Evolutionary conservation across 2,329 filamentous ascomycete species (phyloP), one percentile per base, ranked within the genome.

Genomic region (Nectriaceae sp.): DNA sequence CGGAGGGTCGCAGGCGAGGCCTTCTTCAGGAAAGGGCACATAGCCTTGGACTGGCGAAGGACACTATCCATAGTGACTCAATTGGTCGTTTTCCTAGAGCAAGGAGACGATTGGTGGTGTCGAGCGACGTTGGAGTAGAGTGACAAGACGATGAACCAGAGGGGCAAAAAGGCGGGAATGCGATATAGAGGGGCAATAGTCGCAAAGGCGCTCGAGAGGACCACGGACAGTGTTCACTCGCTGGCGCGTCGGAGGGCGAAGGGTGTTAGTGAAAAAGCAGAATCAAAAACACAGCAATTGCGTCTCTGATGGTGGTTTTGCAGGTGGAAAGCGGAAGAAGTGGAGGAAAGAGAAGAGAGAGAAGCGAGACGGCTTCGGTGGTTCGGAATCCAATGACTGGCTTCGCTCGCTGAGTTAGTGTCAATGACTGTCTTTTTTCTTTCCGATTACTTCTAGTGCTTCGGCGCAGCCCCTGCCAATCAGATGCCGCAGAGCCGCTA

Each of bases 21-120:
- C 75, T 92, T 90, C 79, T 92, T 93, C 72, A 99, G 79, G 76
- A 99, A 99, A 47, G 94, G 94, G 76, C 94, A 99, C 86, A 99
- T 88, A 69, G 89, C 85, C 80, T 92, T 91, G 70, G 92, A 97
- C 75, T 97, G 92, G 72, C 90, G 90, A 65, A 97, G 85, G 63
- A 97, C 85, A 65, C 89, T 83, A 80, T 99, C 94, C 94, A 99
- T 99, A 65, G 54, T 68, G 59, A 21, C 37, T 39, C 19, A 21
- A 39, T 39, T 21, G 19, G 37, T 5, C 5, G 18, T 21, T 39
- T 39, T 21, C 8, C 10, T 20, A 8, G 37, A 39, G 16, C 10
- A 8, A 21, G 5, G n/a, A 39, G 37, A 18, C 16, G 18, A 18
- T 35, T 19, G 10, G n/a, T 57, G 16, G 33, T 39, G 50, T 41